Evolutionary conservation across 495 filamentous ascomycete species (phyloP), one percentile per base, ranked within the genome.

Genomic region (Hypoxylon trugodes): DNA sequence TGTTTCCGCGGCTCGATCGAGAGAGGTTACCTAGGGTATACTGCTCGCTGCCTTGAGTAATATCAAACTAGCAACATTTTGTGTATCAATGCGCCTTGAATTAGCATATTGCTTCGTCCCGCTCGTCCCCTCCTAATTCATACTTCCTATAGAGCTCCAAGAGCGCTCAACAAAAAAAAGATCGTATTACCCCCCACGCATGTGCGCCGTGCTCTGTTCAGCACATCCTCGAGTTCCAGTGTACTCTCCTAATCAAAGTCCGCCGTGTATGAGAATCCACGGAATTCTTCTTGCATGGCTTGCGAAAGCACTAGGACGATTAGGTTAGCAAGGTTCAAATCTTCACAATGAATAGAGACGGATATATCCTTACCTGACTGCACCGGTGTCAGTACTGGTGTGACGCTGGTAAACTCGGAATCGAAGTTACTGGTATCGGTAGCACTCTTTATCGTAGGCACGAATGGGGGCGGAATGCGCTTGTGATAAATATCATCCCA

Each of bases 371-470:
- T 90, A 97, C 94, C 94, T 71, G 92, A 96, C 76, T 98, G 92
- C 55, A 99, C 95, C 33, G 95, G 95, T 22, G 95, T 99, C 47
- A 99, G 81, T 53, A 99, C 95, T 1, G 95, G 95, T 49, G 95
- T 99, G 52, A 98, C 95, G 69, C 95, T 98, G 4, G 95, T 99
- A 74, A 99, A 99, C 74, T 99, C 95, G 61, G 89, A 89, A 73
- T 98, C 95, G 76, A 99, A 99, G 78, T 99, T 99, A 82, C 93
- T 97, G 25, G 96, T 98, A 83, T 99, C 95, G 36, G 95, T 97
- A 5, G 93, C 84, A 69, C 83, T 94, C 73, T 84, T 91, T 69
- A 99, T 97, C 40, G 85, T 83, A 9, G 95, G 95, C 77, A 91
- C 73, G 81, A 97, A 97, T 9, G 95, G 95, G 35, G 95, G 89